These are phyloP conservation scores for Penicillium cinerascens DNA, from an alignment of 495 filamentous ascomycete species.

Conservation along the genomic window DNA sequence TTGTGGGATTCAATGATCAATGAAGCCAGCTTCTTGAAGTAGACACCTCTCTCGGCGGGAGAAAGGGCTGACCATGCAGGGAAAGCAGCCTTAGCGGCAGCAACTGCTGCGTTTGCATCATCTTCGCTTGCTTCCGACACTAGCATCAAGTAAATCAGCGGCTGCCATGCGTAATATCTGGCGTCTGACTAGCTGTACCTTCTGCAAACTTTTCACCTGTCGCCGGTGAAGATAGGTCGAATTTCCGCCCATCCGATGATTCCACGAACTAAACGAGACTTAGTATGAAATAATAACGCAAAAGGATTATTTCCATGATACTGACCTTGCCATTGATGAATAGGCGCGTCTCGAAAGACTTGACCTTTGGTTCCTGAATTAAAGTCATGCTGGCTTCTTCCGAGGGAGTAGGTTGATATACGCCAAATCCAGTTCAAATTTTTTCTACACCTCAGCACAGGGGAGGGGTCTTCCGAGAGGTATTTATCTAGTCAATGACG, in stretches of 20 bases:
- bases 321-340: slow-evolving; percentile 21
- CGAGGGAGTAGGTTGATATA: not conserved
- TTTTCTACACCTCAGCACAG: no score
- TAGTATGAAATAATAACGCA: not conserved
- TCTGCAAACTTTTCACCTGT: slow-evolving; percentile 15
- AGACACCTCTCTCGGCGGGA: slow-evolving; percentile 35
- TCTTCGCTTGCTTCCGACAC: slow-evolving; percentile 44
- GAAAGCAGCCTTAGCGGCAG: slow-evolving; percentile 56
- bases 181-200: not conserved
- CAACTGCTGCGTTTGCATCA: slow-evolving; percentile 57
- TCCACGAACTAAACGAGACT: slow-evolving; percentile 14
- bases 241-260: slow-evolving; percentile 19
- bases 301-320: not conserved
- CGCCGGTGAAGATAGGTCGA: slow-evolving; percentile 10
- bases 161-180: not conserved
- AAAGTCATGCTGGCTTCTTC: slow-evolving; percentile 1
- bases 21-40: slow-evolving; percentile 50
- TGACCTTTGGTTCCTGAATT: slow-evolving; percentile 6
- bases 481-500: no score
- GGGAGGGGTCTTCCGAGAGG: no score
- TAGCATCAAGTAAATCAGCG: not conserved
- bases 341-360: slow-evolving; percentile 18
- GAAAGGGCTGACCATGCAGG: slow-evolving; percentile 53
- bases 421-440: no score
- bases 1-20: slow-evolving; percentile 43